A percentile compares a stretch with the other conserved stretches of the same genome.
These are phyloP conservation scores for Zalaria sp. DNA, from an alignment of 2,329 filamentous ascomycete species.

Conservation along the genomic window DNA sequence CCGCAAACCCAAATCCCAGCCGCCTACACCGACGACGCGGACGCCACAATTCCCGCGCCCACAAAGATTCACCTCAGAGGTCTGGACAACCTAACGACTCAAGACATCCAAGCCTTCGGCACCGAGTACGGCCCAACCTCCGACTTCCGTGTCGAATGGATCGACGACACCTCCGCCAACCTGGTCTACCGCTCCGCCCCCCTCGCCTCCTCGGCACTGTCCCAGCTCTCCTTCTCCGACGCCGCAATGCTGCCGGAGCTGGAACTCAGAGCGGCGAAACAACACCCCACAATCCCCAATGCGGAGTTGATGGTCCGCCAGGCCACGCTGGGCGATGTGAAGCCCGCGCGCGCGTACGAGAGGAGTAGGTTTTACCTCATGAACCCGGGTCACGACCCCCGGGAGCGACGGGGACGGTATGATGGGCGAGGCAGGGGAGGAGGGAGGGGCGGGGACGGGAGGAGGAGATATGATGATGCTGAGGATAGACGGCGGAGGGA, in stretches of 20 bases:
- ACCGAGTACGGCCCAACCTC: constrained; percentile 48
- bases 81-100: constrained; percentile 66
- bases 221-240: constrained; percentile 32
- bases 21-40: constrained; percentile 15
- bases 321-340: constrained; percentile 63
- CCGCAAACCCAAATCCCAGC: constrained; percentile 13
- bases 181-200: constrained; percentile 53
- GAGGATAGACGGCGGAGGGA: constrained; percentile 36
- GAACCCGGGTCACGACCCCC: constrained; percentile 77
- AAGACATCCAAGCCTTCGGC: constrained; percentile 60
- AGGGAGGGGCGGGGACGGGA: constrained; percentile 41
- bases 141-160: constrained; percentile 67
- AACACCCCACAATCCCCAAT: constrained; percentile 53
- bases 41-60: constrained; percentile 20
- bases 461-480: no score
- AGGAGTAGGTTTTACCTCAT: constrained; percentile 85
- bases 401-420: constrained; percentile 40
- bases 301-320: constrained; percentile 57
- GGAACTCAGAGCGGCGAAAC: constrained; percentile 56
- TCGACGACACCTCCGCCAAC: constrained; percentile 85
- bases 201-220: constrained; percentile 39
- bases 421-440: constrained; percentile 23
- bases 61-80: constrained; percentile 75
- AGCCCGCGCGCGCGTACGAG: constrained; percentile 62
- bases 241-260: constrained; percentile 19